A percentile compares a stretch with the other conserved stretches of the same genome.
Conservation (phyloP, 2,329 filamentous ascomycete species). For the Blastomyces silverae region DNA sequence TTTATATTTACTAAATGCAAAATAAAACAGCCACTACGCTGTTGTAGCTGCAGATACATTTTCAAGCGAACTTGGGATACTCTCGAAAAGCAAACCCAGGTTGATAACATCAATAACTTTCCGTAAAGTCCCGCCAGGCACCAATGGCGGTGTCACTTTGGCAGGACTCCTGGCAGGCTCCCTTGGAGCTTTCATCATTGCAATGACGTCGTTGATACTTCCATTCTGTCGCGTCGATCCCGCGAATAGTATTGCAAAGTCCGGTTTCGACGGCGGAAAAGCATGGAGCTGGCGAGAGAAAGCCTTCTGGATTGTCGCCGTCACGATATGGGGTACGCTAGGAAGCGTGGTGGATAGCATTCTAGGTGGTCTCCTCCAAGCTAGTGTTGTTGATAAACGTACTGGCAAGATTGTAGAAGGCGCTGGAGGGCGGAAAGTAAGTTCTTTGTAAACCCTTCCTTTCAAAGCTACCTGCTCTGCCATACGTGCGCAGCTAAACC, state of each 20-base stretch:
- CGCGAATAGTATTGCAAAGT: constrained; percentile 19
- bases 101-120: constrained; percentile 76
- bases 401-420: constrained; percentile 87
- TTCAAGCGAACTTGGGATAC: constrained; percentile 88
- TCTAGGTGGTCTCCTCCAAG: constrained; percentile 76
- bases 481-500: neutral
- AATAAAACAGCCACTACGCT: constrained; percentile 62
- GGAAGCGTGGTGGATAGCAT: constrained; percentile 84
- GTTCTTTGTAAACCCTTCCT: constrained; percentile 21
- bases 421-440: constrained; percentile 59
- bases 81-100: constrained; percentile 67
- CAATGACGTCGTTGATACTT: constrained; percentile 61
- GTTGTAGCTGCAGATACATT: constrained; percentile 90
- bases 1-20: neutral
- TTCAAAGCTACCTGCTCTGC: neutral
- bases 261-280: constrained; percentile 36
- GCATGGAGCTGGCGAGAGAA: constrained; percentile 49
- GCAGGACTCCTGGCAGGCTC: constrained; percentile 67
- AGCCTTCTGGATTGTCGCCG: constrained; percentile 42
- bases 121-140: constrained; percentile 76
- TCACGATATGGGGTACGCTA: constrained; percentile 66
- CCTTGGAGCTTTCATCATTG: constrained; percentile 62
- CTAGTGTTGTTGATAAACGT: constrained; percentile 74
- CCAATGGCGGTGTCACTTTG: constrained; percentile 83
- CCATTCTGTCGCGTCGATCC: constrained; percentile 54